A percentile compares a stretch with the other conserved stretches of the same genome.
Conservation (phyloP, 768 basidiomycete species). For the Trametes villosa region DNA sequence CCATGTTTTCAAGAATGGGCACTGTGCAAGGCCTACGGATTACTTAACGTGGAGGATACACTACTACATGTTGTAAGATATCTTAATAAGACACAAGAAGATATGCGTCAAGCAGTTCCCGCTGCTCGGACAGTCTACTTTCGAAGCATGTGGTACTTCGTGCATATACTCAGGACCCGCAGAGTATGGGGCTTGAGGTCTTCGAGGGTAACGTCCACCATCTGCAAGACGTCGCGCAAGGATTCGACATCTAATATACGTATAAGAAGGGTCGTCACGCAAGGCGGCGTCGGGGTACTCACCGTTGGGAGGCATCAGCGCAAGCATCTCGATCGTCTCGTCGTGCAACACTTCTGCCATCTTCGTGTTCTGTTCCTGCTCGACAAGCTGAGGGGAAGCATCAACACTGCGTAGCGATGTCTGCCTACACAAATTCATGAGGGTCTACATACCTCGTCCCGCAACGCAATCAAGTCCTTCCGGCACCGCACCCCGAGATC, state of each 20-base stretch:
- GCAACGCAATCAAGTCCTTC: conserved; percentile 13
- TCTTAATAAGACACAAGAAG: background rate
- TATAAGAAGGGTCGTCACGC: background rate
- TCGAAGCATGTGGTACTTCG: conserved; percentile 9
- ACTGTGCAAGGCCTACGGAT: background rate
- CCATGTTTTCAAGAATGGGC: no score
- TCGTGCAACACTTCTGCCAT: background rate
- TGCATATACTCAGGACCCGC: conserved; percentile 8
- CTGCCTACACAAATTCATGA: background rate
- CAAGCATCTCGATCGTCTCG: background rate
- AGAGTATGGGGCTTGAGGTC: background rate
- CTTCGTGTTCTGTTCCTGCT: background rate
- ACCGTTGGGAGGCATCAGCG: conserved; percentile 11
- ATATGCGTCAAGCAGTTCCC: background rate
- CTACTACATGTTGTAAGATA: no score
- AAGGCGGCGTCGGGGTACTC: background rate
- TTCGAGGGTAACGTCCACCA: background rate
- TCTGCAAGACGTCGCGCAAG: conserved; percentile 1
- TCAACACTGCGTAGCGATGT: background rate
- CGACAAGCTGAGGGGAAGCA: background rate
- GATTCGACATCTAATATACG: background rate
- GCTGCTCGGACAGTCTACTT: background rate
- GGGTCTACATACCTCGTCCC: conserved; percentile 15
- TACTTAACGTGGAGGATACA: no score
- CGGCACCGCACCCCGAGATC: conserved; percentile 9